Base-by-base conservation (phyloP, 2,329 filamentous ascomycete genomes). In the Hypoxylon sp. region DNA sequence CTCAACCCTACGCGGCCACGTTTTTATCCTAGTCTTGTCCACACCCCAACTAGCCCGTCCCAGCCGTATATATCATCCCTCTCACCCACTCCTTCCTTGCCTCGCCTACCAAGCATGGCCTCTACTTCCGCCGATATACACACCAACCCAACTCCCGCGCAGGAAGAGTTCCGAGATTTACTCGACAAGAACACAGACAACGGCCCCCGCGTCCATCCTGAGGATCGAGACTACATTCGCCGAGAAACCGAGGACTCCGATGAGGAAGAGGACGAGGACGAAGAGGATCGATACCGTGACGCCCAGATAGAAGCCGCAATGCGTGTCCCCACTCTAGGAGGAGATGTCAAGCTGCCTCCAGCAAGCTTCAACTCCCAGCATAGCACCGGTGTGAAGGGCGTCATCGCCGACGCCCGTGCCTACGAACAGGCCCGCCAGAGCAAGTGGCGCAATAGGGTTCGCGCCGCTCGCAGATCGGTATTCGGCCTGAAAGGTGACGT, bases 361-460 rank as follows among this genome's bases (percentile, higher is more conserved):
- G 80, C 81, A 11, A 84, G 82, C 58, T 89, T 90, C 72, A 87
- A 91, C 75, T 87, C 81, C 55, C 89, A 90, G 60, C 85, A 87
- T 68, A 89, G 91, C 70, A 94, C 91, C 2, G 92, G 92, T 48
- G 91, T 93, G 70, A 94, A 94, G 81, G 92, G 92, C 66, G 92
- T 95, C 77, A 94, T 95, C 73, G 91, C 91, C 71, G 92, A 95
- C 75, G 92, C 92, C 37, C 85, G 91, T 72, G 88, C 89, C 72
- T 94, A 90, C 77, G 90, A 92, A 79, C 83, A 86, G 72, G 90
- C 90, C 11, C 83, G 84, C 69, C 83, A 83, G 72, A 79, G 73
- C 70, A 86, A 85, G 67, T 87, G 84, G 81, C 81, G 80, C 71
- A 81, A 78, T 73, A 81, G 80, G 56, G 83, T 85, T 59, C 81